phyloP scores from a whole-genome alignment of 495 filamentous ascomycete species.

The Aspergillus steynii region DNA sequence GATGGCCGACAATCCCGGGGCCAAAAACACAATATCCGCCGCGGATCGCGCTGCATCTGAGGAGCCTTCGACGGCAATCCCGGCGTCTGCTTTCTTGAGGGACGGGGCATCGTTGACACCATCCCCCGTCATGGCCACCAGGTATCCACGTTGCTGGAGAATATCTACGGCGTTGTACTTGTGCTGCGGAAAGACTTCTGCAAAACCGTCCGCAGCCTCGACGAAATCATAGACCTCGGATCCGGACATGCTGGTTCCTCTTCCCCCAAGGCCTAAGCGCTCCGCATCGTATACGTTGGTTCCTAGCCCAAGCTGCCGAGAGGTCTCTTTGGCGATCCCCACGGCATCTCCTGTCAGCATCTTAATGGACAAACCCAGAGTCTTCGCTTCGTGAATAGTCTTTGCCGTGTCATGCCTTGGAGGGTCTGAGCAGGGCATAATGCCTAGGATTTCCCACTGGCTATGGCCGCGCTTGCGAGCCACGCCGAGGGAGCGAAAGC shows the following conservation, averaged over 20 bases:
- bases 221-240: slow-evolving; percentile 94
- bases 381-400: slow-evolving; percentile 86
- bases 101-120: slow-evolving; percentile 97
- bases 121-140: slow-evolving; percentile 98
- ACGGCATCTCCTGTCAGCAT: slow-evolving; percentile 97
- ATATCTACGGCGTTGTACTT: slow-evolving; percentile 98
- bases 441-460: slow-evolving; percentile 87
- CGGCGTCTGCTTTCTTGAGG: slow-evolving; percentile 87
- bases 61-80: slow-evolving; percentile 89
- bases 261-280: slow-evolving; percentile 77
- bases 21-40: slow-evolving; percentile 92
- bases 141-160: slow-evolving; percentile 89
- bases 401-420: slow-evolving; percentile 88
- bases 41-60: slow-evolving; percentile 91
- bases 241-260: slow-evolving; percentile 79
- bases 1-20: slow-evolving; percentile 87
- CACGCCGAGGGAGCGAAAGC: slow-evolving; percentile 90
- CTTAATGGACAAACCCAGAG: slow-evolving; percentile 85
- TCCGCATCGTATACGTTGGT: slow-evolving; percentile 95
- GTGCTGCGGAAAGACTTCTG: slow-evolving; percentile 93
- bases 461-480: slow-evolving; percentile 77
- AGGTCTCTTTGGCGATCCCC: slow-evolving; percentile 89
- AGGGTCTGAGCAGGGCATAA: slow-evolving; percentile 91
- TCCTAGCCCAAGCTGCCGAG: slow-evolving; percentile 84
- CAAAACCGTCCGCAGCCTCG: slow-evolving; percentile 92